Percentiles rank a stretch among this genome's conserved stretches.
Evolutionary conservation across 495 filamentous ascomycete species (phyloP).

Genomic region (Neurospora sp.): DNA sequence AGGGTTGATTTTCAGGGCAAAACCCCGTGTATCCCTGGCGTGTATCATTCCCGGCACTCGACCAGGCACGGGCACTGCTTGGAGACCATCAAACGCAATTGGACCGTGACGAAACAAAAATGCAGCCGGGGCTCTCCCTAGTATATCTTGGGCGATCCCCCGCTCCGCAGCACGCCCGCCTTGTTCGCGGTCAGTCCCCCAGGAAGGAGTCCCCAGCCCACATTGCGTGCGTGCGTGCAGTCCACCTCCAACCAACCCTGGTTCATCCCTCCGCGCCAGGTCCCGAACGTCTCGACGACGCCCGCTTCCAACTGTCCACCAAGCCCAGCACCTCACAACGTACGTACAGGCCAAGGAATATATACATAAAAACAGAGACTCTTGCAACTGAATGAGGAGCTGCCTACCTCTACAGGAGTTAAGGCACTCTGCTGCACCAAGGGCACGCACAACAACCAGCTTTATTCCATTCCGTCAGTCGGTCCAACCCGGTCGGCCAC

Average conservation of each 20-base stretch:
- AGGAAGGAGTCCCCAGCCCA: neutral
- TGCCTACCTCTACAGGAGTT: neutral
- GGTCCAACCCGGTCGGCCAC: neutral
- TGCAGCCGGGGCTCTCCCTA: neutral
- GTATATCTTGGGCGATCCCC: neutral
- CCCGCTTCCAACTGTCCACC: neutral
- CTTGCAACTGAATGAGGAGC: neutral
- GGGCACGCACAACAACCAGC: neutral
- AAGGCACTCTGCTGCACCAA: neutral
- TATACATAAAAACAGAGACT: neutral
- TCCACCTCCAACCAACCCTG: neutral
- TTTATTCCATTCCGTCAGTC: neutral
- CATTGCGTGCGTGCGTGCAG: neutral
- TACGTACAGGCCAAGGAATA: neutral
- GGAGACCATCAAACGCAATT: neutral
- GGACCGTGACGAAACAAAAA: neutral
- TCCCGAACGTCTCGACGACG: neutral
- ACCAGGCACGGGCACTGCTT: neutral
- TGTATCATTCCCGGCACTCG: neutral
- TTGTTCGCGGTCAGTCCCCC: neutral
- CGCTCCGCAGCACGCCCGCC: neutral
- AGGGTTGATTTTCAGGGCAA: neutral
- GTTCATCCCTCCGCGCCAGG: neutral
- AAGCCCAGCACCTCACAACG: neutral
- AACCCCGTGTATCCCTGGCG: neutral